Conservation (phyloP, 2,329 filamentous ascomycete species). For the Paecilomyces niveus region DNA sequence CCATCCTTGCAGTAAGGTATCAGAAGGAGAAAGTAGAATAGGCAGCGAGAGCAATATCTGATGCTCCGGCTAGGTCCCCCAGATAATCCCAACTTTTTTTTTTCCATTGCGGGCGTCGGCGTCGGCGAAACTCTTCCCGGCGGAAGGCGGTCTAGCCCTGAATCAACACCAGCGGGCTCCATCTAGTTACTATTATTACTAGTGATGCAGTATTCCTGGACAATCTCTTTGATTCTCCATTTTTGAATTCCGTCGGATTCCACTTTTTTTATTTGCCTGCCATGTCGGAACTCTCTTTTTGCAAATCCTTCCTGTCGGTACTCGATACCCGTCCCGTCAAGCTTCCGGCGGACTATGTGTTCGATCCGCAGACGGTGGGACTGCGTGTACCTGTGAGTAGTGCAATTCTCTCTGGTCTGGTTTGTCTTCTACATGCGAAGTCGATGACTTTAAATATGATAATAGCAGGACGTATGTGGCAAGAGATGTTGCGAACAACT, state of each 20-base stretch:
- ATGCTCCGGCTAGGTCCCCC: background rate
- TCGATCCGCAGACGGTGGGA: constrained; percentile 73
- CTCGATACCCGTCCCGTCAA: constrained; percentile 74
- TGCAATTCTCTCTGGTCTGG: background rate
- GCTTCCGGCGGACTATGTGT: constrained; percentile 82
- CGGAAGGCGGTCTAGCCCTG: background rate
- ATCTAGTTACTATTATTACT: background rate
- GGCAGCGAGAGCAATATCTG: background rate
- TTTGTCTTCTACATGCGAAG: background rate
- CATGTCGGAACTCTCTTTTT: constrained; percentile 81
- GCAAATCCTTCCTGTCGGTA: constrained; percentile 71
- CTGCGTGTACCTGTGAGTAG: constrained; percentile 64
- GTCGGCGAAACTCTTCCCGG: background rate
- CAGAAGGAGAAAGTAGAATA: background rate
- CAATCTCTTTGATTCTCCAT: background rate
- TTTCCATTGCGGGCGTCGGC: background rate
- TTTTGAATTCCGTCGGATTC: background rate
- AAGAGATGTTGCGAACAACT: background rate
- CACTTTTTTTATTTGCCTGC: constrained; percentile 5
- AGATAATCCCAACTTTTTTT: background rate
- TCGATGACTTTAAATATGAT: background rate
- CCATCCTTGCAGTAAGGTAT: constrained; percentile 54
- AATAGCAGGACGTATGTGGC: background rate
- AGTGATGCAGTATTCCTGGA: background rate
- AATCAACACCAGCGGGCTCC: background rate